Percentiles rank a stretch among this genome's conserved stretches.
Conservation (phyloP, 2,329 filamentous ascomycete species). For the Endothia cerciana region DNA sequence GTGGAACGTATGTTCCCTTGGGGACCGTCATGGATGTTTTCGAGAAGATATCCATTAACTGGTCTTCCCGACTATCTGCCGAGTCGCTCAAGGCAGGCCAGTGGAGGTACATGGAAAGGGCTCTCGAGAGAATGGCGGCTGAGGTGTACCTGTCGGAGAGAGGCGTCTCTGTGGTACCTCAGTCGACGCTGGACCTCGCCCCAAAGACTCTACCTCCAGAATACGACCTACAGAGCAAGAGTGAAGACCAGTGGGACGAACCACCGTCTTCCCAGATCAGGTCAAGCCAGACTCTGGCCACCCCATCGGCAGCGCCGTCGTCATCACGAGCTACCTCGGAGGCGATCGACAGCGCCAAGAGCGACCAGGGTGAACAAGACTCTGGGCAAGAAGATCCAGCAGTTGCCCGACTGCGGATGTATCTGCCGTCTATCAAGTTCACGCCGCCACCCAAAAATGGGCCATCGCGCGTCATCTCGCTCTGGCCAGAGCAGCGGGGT, state of each 20-base stretch:
- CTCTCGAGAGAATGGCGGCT: slow-evolving; percentile 26
- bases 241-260: neutral
- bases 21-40: slow-evolving; percentile 20
- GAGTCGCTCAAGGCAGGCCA: slow-evolving; percentile 21
- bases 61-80: slow-evolving; percentile 23
- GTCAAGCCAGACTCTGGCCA: slow-evolving; percentile 20
- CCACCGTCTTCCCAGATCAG: slow-evolving; percentile 7
- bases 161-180: slow-evolving; percentile 17
- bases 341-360: slow-evolving; percentile 6
- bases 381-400: slow-evolving; percentile 36
- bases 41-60: slow-evolving; percentile 25
- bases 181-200: slow-evolving; percentile 15
- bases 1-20: neutral
- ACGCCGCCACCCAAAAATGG: slow-evolving; percentile 33
- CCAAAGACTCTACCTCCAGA: neutral
- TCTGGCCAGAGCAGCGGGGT: slow-evolving; percentile 42
- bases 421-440: slow-evolving; percentile 37
- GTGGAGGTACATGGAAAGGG: slow-evolving; percentile 25
- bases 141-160: slow-evolving; percentile 25
- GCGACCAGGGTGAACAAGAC: slow-evolving; percentile 26
- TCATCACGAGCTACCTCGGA: slow-evolving; percentile 27
- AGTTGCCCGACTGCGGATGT: slow-evolving; percentile 41
- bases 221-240: neutral
- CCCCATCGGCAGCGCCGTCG: slow-evolving; percentile 25
- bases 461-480: slow-evolving; percentile 37